Conservation (phyloP, 2,329 filamentous ascomycete genomes). For the Epichloe brachyelytri region DNA sequence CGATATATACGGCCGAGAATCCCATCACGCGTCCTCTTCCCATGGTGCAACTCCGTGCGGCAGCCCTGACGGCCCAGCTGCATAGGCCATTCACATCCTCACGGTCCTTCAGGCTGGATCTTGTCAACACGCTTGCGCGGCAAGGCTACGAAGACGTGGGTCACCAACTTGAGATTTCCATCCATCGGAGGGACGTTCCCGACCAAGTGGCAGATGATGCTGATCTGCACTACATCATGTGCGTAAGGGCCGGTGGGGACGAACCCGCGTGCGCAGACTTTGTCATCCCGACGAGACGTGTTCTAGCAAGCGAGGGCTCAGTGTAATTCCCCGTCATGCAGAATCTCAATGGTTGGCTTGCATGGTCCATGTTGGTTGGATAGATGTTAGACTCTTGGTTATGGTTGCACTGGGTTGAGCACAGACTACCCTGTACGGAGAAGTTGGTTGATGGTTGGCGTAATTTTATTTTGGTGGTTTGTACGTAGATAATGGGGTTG, state of each 20-base stretch:
- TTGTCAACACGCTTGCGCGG: not conserved
- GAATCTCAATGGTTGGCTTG: not conserved
- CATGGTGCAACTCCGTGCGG: not conserved
- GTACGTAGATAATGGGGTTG: too few species aligned
- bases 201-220: not conserved
- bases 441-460: not conserved
- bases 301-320: not conserved
- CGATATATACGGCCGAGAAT: not conserved
- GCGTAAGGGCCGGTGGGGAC: not conserved
- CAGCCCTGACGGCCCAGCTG: not conserved
- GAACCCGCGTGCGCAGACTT: not conserved
- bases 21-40: slow-evolving; percentile 3
- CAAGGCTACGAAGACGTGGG: not conserved
- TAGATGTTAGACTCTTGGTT: not conserved
- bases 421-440: not conserved
- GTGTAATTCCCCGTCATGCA: not conserved
- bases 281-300: not conserved
- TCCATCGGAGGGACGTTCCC: not conserved
- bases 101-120: not conserved
- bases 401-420: not conserved
- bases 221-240: not conserved
- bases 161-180: not conserved
- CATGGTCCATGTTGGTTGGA: not conserved
- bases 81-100: not conserved
- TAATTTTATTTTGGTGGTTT: too few species aligned